Evolutionary conservation across 1,284 basidiomycete species (phyloP).

Genomic region (Somion occarium): DNA sequence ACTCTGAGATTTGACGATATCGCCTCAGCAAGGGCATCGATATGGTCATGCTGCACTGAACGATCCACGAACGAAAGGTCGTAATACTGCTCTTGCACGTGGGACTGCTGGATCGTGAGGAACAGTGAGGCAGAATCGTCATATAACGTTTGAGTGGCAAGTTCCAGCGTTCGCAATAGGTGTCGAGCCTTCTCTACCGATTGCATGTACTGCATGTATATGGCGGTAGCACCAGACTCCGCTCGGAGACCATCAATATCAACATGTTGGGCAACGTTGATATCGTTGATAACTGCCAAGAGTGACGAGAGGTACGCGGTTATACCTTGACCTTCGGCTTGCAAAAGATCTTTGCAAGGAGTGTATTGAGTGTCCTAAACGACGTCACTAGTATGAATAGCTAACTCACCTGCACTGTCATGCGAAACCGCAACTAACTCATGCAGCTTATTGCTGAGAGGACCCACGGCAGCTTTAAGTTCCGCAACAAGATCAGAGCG

Average conservation of each 20-base stretch:
- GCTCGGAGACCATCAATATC: conserved; percentile 70
- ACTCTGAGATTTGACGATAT: conserved; percentile 49
- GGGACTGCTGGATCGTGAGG: conserved; percentile 42
- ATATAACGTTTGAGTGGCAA: conserved; percentile 62
- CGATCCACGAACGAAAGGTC: conserved; percentile 25
- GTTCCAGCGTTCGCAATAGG: conserved; percentile 66
- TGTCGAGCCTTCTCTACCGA: conserved; percentile 61
- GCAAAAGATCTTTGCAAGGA: conserved; percentile 24
- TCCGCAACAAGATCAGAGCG: conserved; percentile 49
- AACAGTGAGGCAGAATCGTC: conserved; percentile 63
- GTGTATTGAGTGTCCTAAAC: conserved; percentile 1
- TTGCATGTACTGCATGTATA: conserved; percentile 49
- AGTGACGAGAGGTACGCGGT: conserved; percentile 52
- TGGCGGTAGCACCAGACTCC: conserved; percentile 34
- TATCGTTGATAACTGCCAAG: conserved; percentile 53
- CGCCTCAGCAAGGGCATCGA: conserved; percentile 44
- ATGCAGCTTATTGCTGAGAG: conserved; percentile 45
- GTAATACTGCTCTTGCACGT: conserved; percentile 4
- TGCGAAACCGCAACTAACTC: conserved; percentile 9
- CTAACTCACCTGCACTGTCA: not conserved
- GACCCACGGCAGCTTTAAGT: conserved; percentile 40
- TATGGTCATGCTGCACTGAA: conserved; percentile 33
- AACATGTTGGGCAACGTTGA: conserved; percentile 73
- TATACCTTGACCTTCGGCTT: conserved; percentile 37
- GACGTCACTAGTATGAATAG: conserved; percentile 4